A percentile compares a stretch with the other conserved stretches of the same genome.
Conservation (phyloP, 345 rosid genomes). For the Brassica rapa region DNA sequence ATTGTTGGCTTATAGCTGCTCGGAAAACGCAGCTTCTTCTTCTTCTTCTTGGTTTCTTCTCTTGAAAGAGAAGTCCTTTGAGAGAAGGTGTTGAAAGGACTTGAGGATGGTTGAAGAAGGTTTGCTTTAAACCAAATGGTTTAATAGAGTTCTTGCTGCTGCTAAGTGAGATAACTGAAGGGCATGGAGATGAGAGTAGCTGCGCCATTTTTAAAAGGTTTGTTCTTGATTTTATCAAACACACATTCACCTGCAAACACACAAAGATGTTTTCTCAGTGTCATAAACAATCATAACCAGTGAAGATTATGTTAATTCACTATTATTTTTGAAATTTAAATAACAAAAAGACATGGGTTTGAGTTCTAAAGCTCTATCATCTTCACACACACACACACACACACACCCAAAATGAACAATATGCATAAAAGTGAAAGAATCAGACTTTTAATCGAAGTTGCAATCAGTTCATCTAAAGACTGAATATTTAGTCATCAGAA, state of each 20-base stretch:
- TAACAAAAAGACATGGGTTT: background rate
- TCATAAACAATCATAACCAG: background rate
- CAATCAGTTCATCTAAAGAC: background rate
- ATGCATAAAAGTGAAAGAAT: background rate
- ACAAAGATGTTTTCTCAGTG: background rate
- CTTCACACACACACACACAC: too few relatives aligned
- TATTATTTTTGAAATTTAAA: background rate
- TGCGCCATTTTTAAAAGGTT: slow-evolving; percentile 54
- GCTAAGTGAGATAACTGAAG: slow-evolving; percentile 48
- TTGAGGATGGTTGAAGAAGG: slow-evolving; percentile 36
- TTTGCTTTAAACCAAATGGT: slow-evolving; percentile 33
- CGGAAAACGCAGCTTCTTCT: slow-evolving; percentile 37
- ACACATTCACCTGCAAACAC: slow-evolving; percentile 52
- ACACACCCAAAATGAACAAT: too few relatives aligned
- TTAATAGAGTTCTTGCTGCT: slow-evolving; percentile 33
- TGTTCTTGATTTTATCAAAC: slow-evolving; percentile 26
- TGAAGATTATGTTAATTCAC: background rate
- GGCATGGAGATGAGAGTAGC: slow-evolving; percentile 62
- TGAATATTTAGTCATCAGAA: background rate
- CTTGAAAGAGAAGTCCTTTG: slow-evolving; percentile 44
- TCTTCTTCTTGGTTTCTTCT: slow-evolving; percentile 17
- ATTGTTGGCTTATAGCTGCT: slow-evolving; percentile 58
- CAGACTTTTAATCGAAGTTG: background rate
- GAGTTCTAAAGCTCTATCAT: too few relatives aligned
- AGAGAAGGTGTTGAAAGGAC: slow-evolving; percentile 41